A percentile compares a stretch with the other conserved stretches of the same genome.
phyloP scores from a whole-genome alignment of 331 rosid species.

The Prunus yedoensis region DNA sequence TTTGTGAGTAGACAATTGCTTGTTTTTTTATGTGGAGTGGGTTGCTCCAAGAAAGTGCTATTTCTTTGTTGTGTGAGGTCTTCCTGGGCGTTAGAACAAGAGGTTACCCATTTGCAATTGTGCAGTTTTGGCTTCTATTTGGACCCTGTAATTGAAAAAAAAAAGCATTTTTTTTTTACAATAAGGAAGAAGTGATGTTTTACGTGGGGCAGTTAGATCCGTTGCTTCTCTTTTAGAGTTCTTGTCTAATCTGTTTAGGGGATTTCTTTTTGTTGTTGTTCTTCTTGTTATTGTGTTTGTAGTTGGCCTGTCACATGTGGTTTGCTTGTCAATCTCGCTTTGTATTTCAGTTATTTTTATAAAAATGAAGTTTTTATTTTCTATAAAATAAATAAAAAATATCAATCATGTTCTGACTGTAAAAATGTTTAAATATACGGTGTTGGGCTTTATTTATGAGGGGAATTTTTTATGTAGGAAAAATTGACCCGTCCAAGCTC shows the following conservation, averaged over 20 bases:
- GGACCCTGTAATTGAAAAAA: not conserved
- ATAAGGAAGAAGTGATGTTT: not conserved
- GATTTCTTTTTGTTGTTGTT: not conserved
- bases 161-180: not conserved
- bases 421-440: not conserved
- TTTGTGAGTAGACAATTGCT: too few relatives aligned
- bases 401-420: not conserved
- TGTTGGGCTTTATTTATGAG: slow-evolving; percentile 2
- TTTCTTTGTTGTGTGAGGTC: too few relatives aligned
- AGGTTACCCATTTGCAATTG: too few relatives aligned
- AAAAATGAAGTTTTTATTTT: not conserved
- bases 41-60: too few relatives aligned
- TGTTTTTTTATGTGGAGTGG: too few relatives aligned
- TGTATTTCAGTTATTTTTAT: not conserved
- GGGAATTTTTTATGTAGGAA: not conserved
- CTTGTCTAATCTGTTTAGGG: not conserved
- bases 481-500: not conserved
- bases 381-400: not conserved
- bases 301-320: not conserved
- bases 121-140: too few relatives aligned
- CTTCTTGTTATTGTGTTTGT: not conserved
- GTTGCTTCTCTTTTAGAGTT: not conserved
- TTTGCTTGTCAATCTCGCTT: not conserved
- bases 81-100: too few relatives aligned
- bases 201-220: not conserved